Base-by-base conservation (phyloP, 495 filamentous ascomycete species). In the Penicillium pulvis region DNA sequence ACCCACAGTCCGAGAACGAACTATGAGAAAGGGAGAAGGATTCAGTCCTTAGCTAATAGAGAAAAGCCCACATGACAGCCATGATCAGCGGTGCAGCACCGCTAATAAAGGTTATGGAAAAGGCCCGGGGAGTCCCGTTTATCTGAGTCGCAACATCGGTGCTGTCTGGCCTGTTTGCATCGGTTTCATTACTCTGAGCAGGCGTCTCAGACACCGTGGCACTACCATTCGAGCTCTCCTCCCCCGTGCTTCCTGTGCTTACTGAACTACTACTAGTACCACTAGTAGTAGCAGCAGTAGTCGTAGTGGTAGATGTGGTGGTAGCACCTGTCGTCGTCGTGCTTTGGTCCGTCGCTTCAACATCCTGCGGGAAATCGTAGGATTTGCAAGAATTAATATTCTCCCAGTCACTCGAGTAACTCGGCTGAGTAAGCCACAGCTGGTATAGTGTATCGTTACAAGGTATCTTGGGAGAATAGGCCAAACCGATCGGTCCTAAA, bases 391-490 rank as follows among this genome's bases (percentile, higher is more conserved):
- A 47, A 11, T 20, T 47, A 23, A 3, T 23, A 24, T 47, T 10
- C 10, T 47, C 17, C 12, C 10, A 47, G 23, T 47, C 44, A 23
- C 44, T 6, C 19, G 45, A 45, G 17, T 23, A 23, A 23, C 20
- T 23, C 20, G 20, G 20, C 20, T 44, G 50, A 2, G 16, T n/a
- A 20, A 33, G 10, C 50, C 50, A 52, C 4, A 52, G 17, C 16
- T 39, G 31, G 10, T 52, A 52, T 2, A 52, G 50, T 16, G 50
- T 52, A 39, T 52, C 50, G 31, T 52, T 52, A 36, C 50, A 52
- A 19, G 50, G 50, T 39, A 52, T 12, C 12, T 10, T 24, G 9
- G 50, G 50, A 14, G 31, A 23, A 39, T 52, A 52, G 6, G n/a
- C 24, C 17, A 52, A 41, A 8, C 14, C 30, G 14, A 52, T 16